Conservation (phyloP, 2,329 filamentous ascomycete genomes). For the Colletotrichum higginsianum region DNA sequence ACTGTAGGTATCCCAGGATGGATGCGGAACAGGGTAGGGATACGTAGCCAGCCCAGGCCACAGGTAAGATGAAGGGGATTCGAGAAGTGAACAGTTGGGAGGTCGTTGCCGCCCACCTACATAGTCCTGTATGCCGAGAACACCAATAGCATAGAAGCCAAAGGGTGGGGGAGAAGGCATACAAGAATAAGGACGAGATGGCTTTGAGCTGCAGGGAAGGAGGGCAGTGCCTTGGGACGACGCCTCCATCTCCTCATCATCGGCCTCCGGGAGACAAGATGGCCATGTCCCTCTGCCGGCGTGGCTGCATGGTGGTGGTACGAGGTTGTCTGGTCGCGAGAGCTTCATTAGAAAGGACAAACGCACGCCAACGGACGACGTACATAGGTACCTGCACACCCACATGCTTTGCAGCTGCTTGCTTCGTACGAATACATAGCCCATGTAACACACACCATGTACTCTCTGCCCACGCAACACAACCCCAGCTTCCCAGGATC, state of each 20-base stretch:
- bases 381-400: slow-evolving; percentile 23
- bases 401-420: slow-evolving; percentile 23
- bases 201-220: slow-evolving; percentile 19
- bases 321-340: slow-evolving; percentile 14
- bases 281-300: slow-evolving; percentile 17
- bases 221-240: slow-evolving; percentile 10
- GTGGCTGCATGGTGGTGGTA: slow-evolving; percentile 33
- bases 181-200: slow-evolving; percentile 26
- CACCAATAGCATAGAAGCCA: slow-evolving; percentile 30
- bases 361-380: slow-evolving; percentile 6
- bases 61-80: slow-evolving; percentile 22
- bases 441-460: slow-evolving; percentile 4
- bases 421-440: too few relatives aligned
- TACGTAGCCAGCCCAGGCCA: slow-evolving; percentile 23
- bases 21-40: slow-evolving; percentile 35
- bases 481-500: slow-evolving; percentile 13
- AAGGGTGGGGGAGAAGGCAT: slow-evolving; percentile 30
- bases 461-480: too few relatives aligned
- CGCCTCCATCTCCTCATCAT: slow-evolving; percentile 19
- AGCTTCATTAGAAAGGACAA: slow-evolving; percentile 28
- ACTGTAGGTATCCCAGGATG: slow-evolving; percentile 28
- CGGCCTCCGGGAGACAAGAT: slow-evolving; percentile 26
- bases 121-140: slow-evolving; percentile 22
- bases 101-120: slow-evolving; percentile 12
- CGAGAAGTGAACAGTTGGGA: slow-evolving; percentile 11